These are phyloP conservation scores for Yarrowia sp. DNA, from an alignment of 805 yeast genomes.

Conservation along the genomic window DNA sequence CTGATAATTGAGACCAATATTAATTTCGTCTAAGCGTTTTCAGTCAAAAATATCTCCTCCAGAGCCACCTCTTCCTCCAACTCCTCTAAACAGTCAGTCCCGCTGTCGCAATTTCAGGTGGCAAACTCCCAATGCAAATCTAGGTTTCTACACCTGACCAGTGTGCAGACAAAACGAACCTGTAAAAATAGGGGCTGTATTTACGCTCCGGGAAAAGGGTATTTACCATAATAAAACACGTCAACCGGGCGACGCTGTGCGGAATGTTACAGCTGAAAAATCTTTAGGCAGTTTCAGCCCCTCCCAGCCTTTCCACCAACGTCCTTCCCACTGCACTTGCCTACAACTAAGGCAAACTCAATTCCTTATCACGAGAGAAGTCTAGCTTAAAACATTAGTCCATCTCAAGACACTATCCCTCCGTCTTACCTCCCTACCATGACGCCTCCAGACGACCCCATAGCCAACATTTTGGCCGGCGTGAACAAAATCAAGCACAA, in stretches of 20 bases:
- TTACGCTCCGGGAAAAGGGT: too few species aligned
- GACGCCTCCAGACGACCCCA: conserved; percentile 26
- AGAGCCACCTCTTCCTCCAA: too few species aligned
- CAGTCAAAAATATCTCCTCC: too few species aligned
- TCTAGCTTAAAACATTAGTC: neutral
- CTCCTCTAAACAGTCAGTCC: too few species aligned
- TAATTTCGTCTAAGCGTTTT: too few species aligned
- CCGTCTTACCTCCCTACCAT: neutral
- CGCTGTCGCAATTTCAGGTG: neutral
- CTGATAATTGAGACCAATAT: too few species aligned
- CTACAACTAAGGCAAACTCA: neutral
- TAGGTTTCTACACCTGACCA: neutral
- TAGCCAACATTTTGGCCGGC: conserved; percentile 21
- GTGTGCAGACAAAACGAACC: neutral
- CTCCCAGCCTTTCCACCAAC: neutral
- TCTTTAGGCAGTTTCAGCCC: neutral
- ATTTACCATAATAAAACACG: too few species aligned
- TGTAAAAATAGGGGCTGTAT: neutral
- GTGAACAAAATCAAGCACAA: conserved; percentile 20
- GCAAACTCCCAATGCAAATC: conserved; percentile 9
- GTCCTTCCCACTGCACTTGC: neutral
- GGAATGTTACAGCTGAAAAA: neutral
- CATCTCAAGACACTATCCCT: neutral
- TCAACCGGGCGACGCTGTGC: too few species aligned
- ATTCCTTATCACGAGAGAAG: conserved; percentile 20